Conservation (phyloP, 257 asterid species). For the Nicotiana paniculata region DNA sequence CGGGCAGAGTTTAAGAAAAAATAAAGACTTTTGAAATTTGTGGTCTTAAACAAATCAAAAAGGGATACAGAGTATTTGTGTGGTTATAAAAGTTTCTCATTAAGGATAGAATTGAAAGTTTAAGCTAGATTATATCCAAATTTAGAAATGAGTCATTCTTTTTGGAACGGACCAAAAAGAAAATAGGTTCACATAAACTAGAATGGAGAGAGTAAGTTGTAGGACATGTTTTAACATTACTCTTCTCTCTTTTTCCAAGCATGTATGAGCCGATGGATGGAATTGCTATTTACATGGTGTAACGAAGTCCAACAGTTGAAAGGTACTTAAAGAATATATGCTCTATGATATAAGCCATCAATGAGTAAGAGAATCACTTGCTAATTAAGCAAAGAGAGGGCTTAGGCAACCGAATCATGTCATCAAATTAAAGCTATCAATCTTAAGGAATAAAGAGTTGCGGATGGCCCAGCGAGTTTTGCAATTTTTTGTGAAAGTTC, state of each 20-base stretch:
- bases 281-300: background rate
- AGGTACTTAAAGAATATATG: background rate
- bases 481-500: background rate
- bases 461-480: background rate
- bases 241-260: background rate
- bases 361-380: background rate
- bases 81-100: too few species aligned
- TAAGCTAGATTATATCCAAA: too few species aligned
- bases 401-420: background rate
- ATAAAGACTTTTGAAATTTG: too few species aligned
- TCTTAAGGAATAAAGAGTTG: background rate
- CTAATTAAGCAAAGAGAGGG: background rate
- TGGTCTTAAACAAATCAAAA: too few species aligned
- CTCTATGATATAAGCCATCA: background rate
- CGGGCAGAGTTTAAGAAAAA: too few species aligned
- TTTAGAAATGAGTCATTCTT: too few species aligned
- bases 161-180: too few species aligned
- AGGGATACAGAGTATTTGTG: too few species aligned
- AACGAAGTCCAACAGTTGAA: background rate
- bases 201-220: background rate
- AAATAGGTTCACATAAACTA: too few species aligned
- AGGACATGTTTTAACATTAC: slow-evolving; percentile 19
- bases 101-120: too few species aligned
- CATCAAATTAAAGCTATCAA: background rate
- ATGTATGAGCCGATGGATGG: background rate